phyloP scores from a whole-genome alignment of 2,329 filamentous ascomycete genomes.

The Zelopaecilomyces penicillatus region DNA sequence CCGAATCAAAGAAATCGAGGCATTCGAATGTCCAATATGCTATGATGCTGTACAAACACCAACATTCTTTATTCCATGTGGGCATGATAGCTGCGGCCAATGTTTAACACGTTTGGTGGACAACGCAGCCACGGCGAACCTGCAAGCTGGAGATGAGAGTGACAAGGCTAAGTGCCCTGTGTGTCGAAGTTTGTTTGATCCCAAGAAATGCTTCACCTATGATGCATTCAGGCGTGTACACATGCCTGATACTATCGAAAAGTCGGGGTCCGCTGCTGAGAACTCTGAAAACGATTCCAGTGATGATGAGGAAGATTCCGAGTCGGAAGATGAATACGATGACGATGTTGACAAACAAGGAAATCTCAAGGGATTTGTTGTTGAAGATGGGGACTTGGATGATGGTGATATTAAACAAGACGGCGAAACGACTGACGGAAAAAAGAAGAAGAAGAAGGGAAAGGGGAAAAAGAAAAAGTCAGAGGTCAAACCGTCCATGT shows the following conservation, averaged over 20 bases:
- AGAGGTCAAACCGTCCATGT: conserved; percentile 43
- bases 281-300: conserved; percentile 25
- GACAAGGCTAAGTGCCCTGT: conserved; percentile 60
- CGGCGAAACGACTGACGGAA: conserved; percentile 23
- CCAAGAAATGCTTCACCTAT: conserved; percentile 64
- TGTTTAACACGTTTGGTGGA: conserved; percentile 66
- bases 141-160: conserved; percentile 53
- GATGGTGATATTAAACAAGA: conserved; percentile 37
- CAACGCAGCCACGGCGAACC: conserved; percentile 41
- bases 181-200: conserved; percentile 61
- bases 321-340: conserved; percentile 27
- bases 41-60: conserved; percentile 69
- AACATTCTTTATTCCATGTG: conserved; percentile 72
- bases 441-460: conserved; percentile 21
- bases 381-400: conserved; percentile 25
- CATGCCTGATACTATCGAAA: conserved; percentile 43
- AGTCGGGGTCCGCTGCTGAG: conserved; percentile 24
- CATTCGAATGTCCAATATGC: conserved; percentile 76
- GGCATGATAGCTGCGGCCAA: conserved; percentile 69
- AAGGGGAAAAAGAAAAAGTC: conserved; percentile 33
- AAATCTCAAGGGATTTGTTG: conserved; percentile 25
- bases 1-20: conserved; percentile 51
- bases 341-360: conserved; percentile 20
- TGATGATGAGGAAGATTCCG: conserved; percentile 25
- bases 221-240: conserved; percentile 65